Percentiles rank a stretch among this genome's conserved stretches.
Conservation (phyloP, 495 filamentous ascomycete species). For the Lasiosphaeris hirsuta region DNA sequence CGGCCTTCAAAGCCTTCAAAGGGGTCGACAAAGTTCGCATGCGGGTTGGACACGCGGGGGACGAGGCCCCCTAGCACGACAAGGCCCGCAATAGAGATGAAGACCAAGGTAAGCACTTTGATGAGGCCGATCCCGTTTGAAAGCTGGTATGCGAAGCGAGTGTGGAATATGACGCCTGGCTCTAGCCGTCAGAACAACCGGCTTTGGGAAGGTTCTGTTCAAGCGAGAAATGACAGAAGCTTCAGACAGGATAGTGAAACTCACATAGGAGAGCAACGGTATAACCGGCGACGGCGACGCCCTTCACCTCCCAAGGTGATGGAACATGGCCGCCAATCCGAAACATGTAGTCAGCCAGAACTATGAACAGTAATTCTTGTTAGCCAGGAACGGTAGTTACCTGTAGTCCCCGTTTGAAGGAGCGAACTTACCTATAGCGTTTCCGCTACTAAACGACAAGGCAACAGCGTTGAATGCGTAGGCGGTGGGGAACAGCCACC, state of each 20-base stretch:
- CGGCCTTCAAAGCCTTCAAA: constrained; percentile 56
- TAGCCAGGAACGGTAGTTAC: not conserved
- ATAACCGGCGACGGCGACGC: constrained; percentile 58
- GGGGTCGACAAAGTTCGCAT: constrained; percentile 54
- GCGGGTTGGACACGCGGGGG: constrained; percentile 50
- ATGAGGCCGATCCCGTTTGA: constrained; percentile 53
- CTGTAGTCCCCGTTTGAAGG: not conserved
- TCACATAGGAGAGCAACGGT: constrained; percentile 54
- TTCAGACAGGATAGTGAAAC: no score
- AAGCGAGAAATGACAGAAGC: no score
- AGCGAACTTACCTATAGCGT: constrained; percentile 49
- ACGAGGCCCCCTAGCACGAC: constrained; percentile 60
- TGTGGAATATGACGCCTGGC: constrained; percentile 44
- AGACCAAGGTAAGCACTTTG: constrained; percentile 55
- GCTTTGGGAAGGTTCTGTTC: no score
- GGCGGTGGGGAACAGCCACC: constrained; percentile 57
- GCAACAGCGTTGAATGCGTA: constrained; percentile 59
- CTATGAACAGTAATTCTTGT: no score
- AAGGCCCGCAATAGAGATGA: constrained; percentile 57
- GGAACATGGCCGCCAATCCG: constrained; percentile 43
- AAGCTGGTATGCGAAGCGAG: constrained; percentile 50
- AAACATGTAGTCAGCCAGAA: constrained; percentile 55
- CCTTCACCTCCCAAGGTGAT: constrained; percentile 58
- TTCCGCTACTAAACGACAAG: constrained; percentile 61
- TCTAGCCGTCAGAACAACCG: no score